Evolutionary conservation across 2,329 filamentous ascomycete genomes (phyloP), one percentile per base, ranked within the genome.

Genomic region (Scedosporium apiospermum): DNA sequence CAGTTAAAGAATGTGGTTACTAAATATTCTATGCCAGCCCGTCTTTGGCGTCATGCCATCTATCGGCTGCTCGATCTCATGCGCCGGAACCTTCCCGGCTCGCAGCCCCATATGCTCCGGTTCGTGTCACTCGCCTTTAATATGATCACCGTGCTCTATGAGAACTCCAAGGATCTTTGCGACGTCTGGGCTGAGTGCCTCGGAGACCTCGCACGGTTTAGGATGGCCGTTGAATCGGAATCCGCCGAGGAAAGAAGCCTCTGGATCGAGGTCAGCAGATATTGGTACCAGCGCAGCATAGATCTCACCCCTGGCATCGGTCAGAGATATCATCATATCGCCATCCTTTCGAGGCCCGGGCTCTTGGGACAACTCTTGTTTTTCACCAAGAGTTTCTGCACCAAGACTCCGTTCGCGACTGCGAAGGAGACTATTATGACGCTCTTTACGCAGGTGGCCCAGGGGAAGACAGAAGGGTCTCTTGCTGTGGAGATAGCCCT

Each of bases 111-210:
- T 63, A 97, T 98, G 92, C 77, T 96, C 0, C 86, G 87, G 0
- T 98, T 96, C 62, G 91, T 98, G 0, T 96, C 96, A 65, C 74
- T 93, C n/a, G 88, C 92, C 0, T 98, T 97, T 66, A 89, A 88
- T 2, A 96, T 96, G 85, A 91, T 97, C 82, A 88, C 90, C 0
- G 74, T 97, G 0, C 75, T 97, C 0, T 89, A 92, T 64, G 93
- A 98, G 68, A 96, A 90, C 0, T 90, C 96, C 0, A 86, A 89
- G 0, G 81, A 83, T 0, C 97, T 96, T 66, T 84, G 89, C 60
- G 89, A 95, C 63, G 96, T 90, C 0, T 98, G 93, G 93, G 90
- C 96, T 6, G 93, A 97, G 67, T 97, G 92, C 61, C 77, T 98
- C 0, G 93, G 93, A 0, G 93, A 98, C 69, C 75, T 97, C 0